phyloP scores from a whole-genome alignment of 2,329 filamentous ascomycete genomes.

The Diplodia mutila region DNA sequence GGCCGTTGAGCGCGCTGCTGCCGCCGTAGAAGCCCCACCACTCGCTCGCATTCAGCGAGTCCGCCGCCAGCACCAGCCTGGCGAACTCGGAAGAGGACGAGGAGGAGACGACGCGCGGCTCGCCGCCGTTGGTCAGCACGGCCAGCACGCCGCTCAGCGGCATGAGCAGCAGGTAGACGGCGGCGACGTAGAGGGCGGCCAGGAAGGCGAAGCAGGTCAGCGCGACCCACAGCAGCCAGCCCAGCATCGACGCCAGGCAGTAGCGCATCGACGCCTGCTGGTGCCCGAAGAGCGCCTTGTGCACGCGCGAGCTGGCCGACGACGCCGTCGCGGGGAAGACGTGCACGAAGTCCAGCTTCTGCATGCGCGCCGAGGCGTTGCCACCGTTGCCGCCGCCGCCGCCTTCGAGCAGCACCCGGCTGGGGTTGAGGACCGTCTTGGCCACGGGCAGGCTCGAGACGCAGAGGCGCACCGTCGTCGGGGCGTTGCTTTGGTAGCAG shows the following conservation, averaged over 20 bases:
- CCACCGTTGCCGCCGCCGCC: neutral
- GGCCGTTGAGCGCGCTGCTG: neutral
- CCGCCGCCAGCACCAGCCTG: neutral
- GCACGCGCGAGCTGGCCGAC: neutral
- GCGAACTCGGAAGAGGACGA: neutral
- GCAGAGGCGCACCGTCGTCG: slow-evolving; percentile 11
- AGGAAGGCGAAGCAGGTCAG: slow-evolving; percentile 2
- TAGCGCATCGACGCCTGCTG: neutral
- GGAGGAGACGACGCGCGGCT: neutral
- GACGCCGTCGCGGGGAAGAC: neutral
- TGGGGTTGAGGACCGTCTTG: neutral
- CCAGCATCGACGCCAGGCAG: neutral
- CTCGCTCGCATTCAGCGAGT: slow-evolving; percentile 4
- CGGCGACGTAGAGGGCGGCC: neutral
- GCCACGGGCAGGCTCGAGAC: neutral
- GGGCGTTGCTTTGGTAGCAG: neutral
- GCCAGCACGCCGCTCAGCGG: slow-evolving; percentile 2
- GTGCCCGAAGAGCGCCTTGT: neutral
- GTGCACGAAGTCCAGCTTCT: slow-evolving; percentile 10
- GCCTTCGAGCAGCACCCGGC: neutral
- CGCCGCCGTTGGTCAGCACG: slow-evolving; percentile 11
- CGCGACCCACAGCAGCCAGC: slow-evolving; percentile 8
- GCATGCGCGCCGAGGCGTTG: neutral
- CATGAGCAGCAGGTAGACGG: slow-evolving; percentile 6
- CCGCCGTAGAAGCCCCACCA: slow-evolving; percentile 18